Percentiles rank a stretch among this genome's conserved stretches.
Evolutionary conservation across 2,329 filamentous ascomycete genomes (phyloP).

Genomic region (Teratosphaeria zuluensis): DNA sequence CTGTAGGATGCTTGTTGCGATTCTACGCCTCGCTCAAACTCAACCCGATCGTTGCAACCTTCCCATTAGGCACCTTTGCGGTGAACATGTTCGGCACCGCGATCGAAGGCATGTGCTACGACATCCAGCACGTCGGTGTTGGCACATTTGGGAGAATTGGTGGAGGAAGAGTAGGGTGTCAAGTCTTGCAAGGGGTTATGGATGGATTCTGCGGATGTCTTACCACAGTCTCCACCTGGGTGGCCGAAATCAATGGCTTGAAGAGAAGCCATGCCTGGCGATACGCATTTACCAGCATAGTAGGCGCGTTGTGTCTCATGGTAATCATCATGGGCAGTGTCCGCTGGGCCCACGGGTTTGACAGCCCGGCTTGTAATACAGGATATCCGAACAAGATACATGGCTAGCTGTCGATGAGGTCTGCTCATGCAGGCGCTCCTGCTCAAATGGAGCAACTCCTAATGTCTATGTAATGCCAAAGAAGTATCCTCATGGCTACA

Average conservation of each 20-base stretch:
- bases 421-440: too few species aligned
- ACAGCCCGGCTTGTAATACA: slow-evolving; percentile 26
- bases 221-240: slow-evolving; percentile 41
- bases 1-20: slow-evolving; percentile 63
- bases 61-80: slow-evolving; percentile 77
- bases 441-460: too few species aligned
- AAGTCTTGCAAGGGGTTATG: slow-evolving; percentile 38
- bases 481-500: too few species aligned
- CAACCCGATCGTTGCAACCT: slow-evolving; percentile 57
- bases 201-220: slow-evolving; percentile 41
- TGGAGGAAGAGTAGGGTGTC: slow-evolving; percentile 33
- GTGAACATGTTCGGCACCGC: slow-evolving; percentile 72
- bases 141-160: slow-evolving; percentile 28
- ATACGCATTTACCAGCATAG: slow-evolving; percentile 56
- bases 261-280: slow-evolving; percentile 51
- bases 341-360: slow-evolving; percentile 51
- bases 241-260: slow-evolving; percentile 34
- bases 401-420: slow-evolving; percentile 4
- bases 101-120: slow-evolving; percentile 65
- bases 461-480: too few species aligned
- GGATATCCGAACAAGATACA: slow-evolving; percentile 22
- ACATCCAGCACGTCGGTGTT: slow-evolving; percentile 57
- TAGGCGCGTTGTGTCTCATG: slow-evolving; percentile 48
- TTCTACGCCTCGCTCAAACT: slow-evolving; percentile 63
- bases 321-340: slow-evolving; percentile 67